Evolutionary conservation across 139 green algal genomes (phyloP).

Genomic region (Volvox reticuliferus): DNA sequence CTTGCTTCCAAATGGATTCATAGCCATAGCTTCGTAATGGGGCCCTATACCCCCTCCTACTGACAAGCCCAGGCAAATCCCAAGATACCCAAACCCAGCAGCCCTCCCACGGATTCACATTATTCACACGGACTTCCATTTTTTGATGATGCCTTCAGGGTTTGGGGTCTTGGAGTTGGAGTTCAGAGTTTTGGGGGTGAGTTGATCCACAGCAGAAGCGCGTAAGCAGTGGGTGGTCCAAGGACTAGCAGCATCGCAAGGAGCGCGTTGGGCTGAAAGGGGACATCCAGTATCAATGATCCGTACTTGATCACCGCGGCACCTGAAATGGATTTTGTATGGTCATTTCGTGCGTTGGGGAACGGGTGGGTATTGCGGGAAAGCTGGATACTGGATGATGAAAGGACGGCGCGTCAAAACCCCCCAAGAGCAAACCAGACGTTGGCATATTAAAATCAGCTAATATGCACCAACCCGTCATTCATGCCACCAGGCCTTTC

Average conservation of each 20-base stretch:
- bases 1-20: too few relatives aligned
- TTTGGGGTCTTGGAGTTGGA: background rate
- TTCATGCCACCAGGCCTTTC: too few relatives aligned
- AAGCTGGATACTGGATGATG: too few relatives aligned
- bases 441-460: too few relatives aligned
- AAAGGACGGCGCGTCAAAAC: too few relatives aligned
- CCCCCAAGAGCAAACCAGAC: too few relatives aligned
- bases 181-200: background rate
- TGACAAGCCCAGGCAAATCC: too few relatives aligned
- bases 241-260: conserved; percentile 63
- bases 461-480: too few relatives aligned
- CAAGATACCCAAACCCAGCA: background rate
- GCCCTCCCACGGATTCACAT: background rate
- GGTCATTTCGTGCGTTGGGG: background rate
- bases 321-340: conserved; percentile 15
- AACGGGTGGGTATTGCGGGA: background rate
- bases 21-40: too few relatives aligned
- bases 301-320: conserved; percentile 79
- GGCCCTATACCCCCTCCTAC: too few relatives aligned
- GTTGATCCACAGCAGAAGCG: conserved; percentile 21
- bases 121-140: background rate
- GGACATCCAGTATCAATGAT: conserved; percentile 58
- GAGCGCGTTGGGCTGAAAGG: conserved; percentile 64
- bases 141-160: background rate
- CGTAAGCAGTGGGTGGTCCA: conserved; percentile 55